These are phyloP conservation scores for Cercospora citrullina DNA, from an alignment of 2,329 filamentous ascomycete species.

Conservation along the genomic window DNA sequence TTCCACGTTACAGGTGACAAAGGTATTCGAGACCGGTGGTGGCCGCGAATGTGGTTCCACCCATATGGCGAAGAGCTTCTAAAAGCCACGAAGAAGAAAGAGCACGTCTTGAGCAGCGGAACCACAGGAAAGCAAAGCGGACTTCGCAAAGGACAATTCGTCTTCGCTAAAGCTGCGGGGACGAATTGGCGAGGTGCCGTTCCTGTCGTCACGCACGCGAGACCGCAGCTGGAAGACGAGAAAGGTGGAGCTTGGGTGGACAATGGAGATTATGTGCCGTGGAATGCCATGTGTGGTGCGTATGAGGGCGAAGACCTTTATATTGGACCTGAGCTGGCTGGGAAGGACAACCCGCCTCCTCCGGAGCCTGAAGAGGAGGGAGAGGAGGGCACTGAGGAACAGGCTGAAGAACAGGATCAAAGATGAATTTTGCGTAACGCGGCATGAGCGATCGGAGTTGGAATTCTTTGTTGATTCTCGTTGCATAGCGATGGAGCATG, in stretches of 20 bases:
- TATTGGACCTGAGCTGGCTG: constrained; percentile 8
- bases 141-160: constrained; percentile 5
- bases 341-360: constrained; percentile 5
- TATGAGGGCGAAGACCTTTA: constrained; percentile 23
- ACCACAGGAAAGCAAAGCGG: neutral
- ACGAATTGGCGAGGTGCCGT: constrained; percentile 21
- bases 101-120: constrained; percentile 13
- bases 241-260: constrained; percentile 29
- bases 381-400: neutral
- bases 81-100: constrained; percentile 19
- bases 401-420: neutral
- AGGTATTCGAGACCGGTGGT: constrained; percentile 25
- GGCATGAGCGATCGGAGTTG: neutral
- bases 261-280: constrained; percentile 23
- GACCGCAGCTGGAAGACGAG: constrained; percentile 15
- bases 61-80: constrained; percentile 23
- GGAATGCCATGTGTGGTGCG: constrained; percentile 22
- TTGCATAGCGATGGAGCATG: constrained; percentile 15
- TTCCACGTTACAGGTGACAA: constrained; percentile 32
- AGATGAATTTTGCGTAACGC: neutral
- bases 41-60: constrained; percentile 32
- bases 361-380: neutral
- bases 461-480: neutral
- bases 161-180: constrained; percentile 14
- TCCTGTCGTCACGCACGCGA: constrained; percentile 13